Percentiles rank a stretch among this genome's conserved stretches.
phyloP scores from a whole-genome alignment of 2,329 filamentous ascomycete genomes.

The Chrysoporthe austroafricana region DNA sequence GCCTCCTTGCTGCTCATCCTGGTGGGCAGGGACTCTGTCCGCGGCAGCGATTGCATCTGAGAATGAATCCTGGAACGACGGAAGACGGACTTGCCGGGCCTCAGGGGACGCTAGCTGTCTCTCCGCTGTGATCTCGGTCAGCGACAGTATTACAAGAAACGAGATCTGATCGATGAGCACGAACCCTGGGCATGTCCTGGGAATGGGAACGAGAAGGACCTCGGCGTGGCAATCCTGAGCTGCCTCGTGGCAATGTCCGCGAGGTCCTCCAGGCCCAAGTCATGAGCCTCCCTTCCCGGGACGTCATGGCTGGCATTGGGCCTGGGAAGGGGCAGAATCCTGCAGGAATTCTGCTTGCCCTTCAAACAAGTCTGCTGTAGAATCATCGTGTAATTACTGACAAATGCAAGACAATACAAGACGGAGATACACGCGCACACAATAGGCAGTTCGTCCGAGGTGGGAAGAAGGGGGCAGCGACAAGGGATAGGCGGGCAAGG shows the following conservation, averaged over 20 bases:
- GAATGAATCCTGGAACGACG: slow-evolving; percentile 19
- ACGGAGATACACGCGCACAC: slow-evolving; percentile 6
- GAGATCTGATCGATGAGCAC: background rate
- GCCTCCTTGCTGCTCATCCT: background rate
- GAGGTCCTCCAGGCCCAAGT: slow-evolving; percentile 6
- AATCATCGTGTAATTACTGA: slow-evolving; percentile 16
- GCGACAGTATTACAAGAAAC: background rate
- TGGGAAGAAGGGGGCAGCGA: slow-evolving; percentile 10
- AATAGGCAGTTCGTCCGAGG: slow-evolving; percentile 13
- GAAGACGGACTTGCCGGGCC: slow-evolving; percentile 2
- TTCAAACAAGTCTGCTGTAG: slow-evolving; percentile 7
- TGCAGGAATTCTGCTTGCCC: slow-evolving; percentile 5
- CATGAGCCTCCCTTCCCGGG: slow-evolving; percentile 1
- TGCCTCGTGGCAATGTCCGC: slow-evolving; percentile 21
- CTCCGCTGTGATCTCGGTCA: slow-evolving; percentile 11
- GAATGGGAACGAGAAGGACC: background rate
- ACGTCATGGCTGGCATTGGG: background rate
- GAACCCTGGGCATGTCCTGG: background rate
- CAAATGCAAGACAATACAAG: background rate
- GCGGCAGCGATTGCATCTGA: slow-evolving; percentile 4
- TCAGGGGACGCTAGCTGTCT: background rate
- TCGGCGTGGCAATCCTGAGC: background rate
- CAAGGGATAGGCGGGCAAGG: slow-evolving; percentile 13
- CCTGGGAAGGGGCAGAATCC: slow-evolving; percentile 11
- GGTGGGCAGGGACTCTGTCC: background rate